These are phyloP conservation scores for Trametes sp. DNA, from an alignment of 1,284 basidiomycete genomes.

Conservation along the genomic window DNA sequence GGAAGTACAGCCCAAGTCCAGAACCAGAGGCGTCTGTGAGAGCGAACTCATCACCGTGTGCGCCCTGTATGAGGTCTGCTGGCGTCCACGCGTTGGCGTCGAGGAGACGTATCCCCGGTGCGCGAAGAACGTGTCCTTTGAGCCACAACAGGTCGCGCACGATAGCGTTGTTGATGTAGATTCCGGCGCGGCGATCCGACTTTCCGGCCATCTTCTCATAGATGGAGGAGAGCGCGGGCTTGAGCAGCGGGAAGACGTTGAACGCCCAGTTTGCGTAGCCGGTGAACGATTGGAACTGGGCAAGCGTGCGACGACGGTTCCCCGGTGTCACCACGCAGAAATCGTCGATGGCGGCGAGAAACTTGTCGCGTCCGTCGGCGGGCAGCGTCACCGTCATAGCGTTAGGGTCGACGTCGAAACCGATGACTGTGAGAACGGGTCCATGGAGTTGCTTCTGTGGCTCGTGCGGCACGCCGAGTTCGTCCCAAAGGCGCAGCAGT, in stretches of 20 bases:
- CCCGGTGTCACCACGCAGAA: background rate
- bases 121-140: too few species aligned
- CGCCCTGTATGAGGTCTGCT: too few species aligned
- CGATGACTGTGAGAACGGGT: background rate
- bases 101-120: too few species aligned
- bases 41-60: too few species aligned
- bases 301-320: background rate
- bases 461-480: background rate
- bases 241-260: background rate
- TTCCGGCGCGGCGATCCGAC: background rate
- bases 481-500: background rate
- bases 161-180: background rate
- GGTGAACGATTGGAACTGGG: slow-evolving; percentile 19
- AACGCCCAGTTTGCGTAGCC: slow-evolving; percentile 1
- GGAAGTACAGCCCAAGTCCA: too few species aligned
- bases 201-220: slow-evolving; percentile 3
- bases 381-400: background rate
- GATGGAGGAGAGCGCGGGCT: background rate
- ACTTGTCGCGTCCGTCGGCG: background rate
- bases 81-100: too few species aligned
- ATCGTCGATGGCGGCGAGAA: background rate
- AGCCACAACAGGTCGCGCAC: background rate
- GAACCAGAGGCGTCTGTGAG: too few species aligned
- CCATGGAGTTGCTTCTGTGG: background rate
- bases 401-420: background rate